Percentiles rank a stretch among this genome's conserved stretches.
Evolutionary conservation across 257 asterid species (phyloP).

Genomic region (Solanum appendiculatum): DNA sequence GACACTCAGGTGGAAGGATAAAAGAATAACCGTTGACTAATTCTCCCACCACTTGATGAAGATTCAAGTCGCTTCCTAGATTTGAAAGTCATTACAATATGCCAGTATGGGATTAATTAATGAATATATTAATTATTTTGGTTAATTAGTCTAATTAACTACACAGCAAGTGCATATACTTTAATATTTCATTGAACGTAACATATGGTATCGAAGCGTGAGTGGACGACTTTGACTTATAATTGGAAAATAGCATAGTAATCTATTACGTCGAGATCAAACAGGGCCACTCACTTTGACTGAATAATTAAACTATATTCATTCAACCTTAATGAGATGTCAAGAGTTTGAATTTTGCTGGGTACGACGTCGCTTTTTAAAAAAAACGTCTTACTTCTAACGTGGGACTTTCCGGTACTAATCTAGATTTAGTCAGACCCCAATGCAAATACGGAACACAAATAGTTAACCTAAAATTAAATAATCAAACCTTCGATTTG

Average conservation of each 20-base stretch:
- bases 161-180: not conserved
- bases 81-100: not conserved
- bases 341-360: not conserved
- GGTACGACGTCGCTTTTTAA: not conserved
- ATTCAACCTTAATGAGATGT: too few species aligned
- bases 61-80: not conserved
- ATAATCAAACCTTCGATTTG: not conserved
- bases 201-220: not conserved
- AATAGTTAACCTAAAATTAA: not conserved
- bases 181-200: not conserved
- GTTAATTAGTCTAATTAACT: not conserved
- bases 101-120: not conserved
- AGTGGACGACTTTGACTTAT: not conserved
- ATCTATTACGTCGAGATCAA: not conserved
- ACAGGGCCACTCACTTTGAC: not conserved
- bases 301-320: not conserved
- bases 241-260: not conserved
- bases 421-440: not conserved
- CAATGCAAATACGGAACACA: rapidly evolving
- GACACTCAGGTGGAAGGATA: not conserved
- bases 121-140: not conserved
- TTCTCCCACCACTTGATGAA: not conserved
- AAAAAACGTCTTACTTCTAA: rapidly evolving
- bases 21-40: not conserved
- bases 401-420: rapidly evolving